Base-by-base conservation (phyloP, 208 protist species). In the Blastocrithidia nonstop region DNA sequence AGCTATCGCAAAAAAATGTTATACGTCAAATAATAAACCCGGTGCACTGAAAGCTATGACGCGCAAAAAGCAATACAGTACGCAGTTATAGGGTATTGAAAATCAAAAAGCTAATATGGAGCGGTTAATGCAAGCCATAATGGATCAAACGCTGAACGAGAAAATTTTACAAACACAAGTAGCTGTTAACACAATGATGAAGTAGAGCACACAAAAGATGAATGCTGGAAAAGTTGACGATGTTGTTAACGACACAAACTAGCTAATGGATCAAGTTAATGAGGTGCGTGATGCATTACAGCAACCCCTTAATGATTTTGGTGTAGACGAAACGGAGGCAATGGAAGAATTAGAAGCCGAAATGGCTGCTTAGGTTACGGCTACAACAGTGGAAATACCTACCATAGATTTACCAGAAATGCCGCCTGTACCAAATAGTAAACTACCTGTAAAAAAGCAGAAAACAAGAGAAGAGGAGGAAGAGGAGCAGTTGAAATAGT, bases 201-300 rank as follows among this genome's bases (percentile, higher is more conserved):
- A 83, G 51, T 59, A 65, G 37, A 57, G 54, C 1, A 88, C 93
- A 61, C 79, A 87, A 64, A 61, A 66, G 53, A 87, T 91, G 76
- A 72, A 86, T 38, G 75, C 74, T 0, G 84, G 91, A 31, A 72
- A 82, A 55, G 71, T 95, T 31, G 88, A 95, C 38, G 60, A 89
- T 23, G 77, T 61, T 19, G 91, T 95, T 78, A 80, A 93, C 33
- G 70, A 89, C 24, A 51, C 93, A 19, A 62, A 62, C 55, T 83
- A 95, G 36, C 75, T 82, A 64, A 93, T 95, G 75, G 83, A 95
- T 43, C 76, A 91, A 63, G 75, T 76, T n/a, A 81, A 89, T 47
- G 66, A 83, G 39, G 80, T 93, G 25, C 61, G 70, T 25, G 77
- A 91, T 50, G 79, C 78, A 13, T 60, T 95, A 23, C 50, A 66